Conservation (phyloP, 2,329 filamentous ascomycete species). For the Fusarium sp. region DNA sequence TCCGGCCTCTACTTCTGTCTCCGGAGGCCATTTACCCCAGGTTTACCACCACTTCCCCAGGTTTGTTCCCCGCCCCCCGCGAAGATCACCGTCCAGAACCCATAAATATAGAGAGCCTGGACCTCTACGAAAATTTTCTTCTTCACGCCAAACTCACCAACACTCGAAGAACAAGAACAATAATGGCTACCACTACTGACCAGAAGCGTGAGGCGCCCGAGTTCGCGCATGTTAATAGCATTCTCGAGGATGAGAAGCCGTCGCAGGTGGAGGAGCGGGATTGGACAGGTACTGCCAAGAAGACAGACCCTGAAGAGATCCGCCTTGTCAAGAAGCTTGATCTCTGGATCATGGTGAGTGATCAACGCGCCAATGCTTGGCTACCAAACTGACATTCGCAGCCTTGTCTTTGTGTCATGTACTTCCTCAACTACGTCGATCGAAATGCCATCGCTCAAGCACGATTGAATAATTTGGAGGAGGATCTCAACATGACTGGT, state of each 20-base stretch:
- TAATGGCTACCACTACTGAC: slow-evolving; percentile 11
- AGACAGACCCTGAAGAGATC: slow-evolving; percentile 54
- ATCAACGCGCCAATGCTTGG: background rate
- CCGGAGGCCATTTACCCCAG: slow-evolving; percentile 25
- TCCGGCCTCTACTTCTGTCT: slow-evolving; percentile 29
- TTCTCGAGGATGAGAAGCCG: slow-evolving; percentile 39
- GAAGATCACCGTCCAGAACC: slow-evolving; percentile 2
- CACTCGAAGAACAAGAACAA: background rate
- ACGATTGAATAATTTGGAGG: slow-evolving; percentile 57
- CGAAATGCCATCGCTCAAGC: slow-evolving; percentile 59
- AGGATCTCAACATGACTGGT: slow-evolving; percentile 62
- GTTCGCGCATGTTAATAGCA: slow-evolving; percentile 37
- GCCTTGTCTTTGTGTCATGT: slow-evolving; percentile 53
- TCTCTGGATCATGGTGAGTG: slow-evolving; percentile 52
- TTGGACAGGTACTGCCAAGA: slow-evolving; percentile 51
- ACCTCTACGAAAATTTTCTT: background rate
- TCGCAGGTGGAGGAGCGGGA: slow-evolving; percentile 39
- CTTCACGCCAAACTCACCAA: background rate
- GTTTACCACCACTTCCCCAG: slow-evolving; percentile 19
- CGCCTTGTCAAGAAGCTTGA: slow-evolving; percentile 54
- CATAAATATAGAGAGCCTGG: slow-evolving; percentile 31
- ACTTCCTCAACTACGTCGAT: slow-evolving; percentile 57
- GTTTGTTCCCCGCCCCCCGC: slow-evolving; percentile 29
- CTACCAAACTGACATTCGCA: slow-evolving; percentile 2
- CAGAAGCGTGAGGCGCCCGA: slow-evolving; percentile 24